Evolutionary conservation across 768 basidiomycete genomes (phyloP), one percentile per base, ranked within the genome.

Genomic region (Suillus paluster): DNA sequence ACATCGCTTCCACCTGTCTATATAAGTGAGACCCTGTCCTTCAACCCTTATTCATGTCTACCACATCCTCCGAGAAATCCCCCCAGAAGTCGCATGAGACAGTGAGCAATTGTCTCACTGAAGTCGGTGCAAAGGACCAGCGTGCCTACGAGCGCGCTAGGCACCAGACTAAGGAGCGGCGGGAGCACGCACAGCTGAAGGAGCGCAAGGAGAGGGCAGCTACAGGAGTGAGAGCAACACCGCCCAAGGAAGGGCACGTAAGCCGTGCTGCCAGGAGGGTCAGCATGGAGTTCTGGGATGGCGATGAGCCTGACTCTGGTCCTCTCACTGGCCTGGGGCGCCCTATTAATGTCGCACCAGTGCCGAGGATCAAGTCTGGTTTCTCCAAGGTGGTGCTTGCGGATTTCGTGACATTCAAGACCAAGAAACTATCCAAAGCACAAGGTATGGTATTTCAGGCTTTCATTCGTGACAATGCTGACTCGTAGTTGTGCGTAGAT

Each of bases 141-240:
- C 74, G 74, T 17, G 75, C 74, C 23, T 68, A 64, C 14, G 74
- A 75, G 65, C 75, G 72, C 34, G 74, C 74, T 9, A 74, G 75
- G 60, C 74, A 74, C 36, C 74, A 68, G 25, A 66, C 60, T 58
- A 75, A 74, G 63, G 72, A 74, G 60, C 72, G 73, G 30, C 75
- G 58, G 55, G 75, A 71, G 63, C 70, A 76, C 10, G 65, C 68
- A 14, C 71, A 73, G 6, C 63, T 67, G 10, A 73, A 64, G 73
- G 66, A 73, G 60, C 73, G 73, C 63, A 74, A 76, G 65, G 69
- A 75, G 63, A 70, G 66, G 63, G 70, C 63, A 8, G 62, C 69
- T 4, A 57, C 46, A 3, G 30, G 49, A 10, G 57, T 49, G 54
- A 64, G 62, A 7, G 62, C 62, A 30, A 25, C 66, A 6, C 71